A percentile compares a stretch with the other conserved stretches of the same genome.
Conservation (phyloP, 305 asterid genomes). For the Nicotiana rustica region DNA sequence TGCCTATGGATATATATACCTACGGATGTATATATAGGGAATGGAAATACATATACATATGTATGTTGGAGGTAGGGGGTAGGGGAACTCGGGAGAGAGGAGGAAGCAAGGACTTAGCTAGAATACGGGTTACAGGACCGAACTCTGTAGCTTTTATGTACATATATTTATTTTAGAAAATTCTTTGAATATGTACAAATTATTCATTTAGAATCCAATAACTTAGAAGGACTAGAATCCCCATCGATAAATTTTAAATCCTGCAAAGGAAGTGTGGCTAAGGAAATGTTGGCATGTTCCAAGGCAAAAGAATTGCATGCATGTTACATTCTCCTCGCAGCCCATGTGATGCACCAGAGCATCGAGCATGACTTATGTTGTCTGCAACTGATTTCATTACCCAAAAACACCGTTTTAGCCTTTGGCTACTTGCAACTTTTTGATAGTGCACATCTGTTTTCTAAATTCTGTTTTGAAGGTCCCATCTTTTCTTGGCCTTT, state of each 20-base stretch:
- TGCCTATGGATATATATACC: neutral
- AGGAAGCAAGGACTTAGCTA: no score
- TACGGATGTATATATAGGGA: neutral
- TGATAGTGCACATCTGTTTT: conserved; percentile 51
- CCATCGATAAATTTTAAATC: neutral
- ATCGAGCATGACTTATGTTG: conserved; percentile 62
- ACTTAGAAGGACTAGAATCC: no score
- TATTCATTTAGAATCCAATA: no score
- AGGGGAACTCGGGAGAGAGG: no score
- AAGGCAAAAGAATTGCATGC: conserved; percentile 48
- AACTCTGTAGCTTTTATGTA: no score
- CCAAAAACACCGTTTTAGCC: conserved; percentile 47
- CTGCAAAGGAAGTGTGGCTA: conserved; percentile 43
- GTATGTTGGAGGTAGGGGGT: no score
- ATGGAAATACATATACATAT: no score
- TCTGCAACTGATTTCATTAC: conserved; percentile 47
- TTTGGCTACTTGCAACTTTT: conserved; percentile 59
- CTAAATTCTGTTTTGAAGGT: conserved; percentile 39
- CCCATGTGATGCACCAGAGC: conserved; percentile 75
- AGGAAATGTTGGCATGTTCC: conserved; percentile 57
- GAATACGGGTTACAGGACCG: no score
- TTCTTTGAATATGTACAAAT: neutral
- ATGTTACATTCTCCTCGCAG: conserved; percentile 54
- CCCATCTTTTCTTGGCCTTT: conserved; percentile 34
- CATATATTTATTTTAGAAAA: neutral